phyloP scores from a whole-genome alignment of 1,284 basidiomycete species.

The Meripilus lineatus region DNA sequence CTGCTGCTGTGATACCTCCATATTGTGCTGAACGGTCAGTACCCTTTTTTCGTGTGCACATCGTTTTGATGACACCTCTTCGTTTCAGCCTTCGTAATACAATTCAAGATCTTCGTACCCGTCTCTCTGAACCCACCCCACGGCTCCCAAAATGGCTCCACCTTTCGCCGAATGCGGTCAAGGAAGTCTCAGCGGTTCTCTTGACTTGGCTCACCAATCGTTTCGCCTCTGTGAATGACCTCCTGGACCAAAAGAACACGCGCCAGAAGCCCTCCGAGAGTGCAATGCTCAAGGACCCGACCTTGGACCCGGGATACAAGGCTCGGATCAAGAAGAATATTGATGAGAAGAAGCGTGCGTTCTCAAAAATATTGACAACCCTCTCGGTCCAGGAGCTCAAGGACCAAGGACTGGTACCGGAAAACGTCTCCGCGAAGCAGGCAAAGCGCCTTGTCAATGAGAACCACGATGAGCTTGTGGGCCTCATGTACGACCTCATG shows the following conservation, averaged over 20 bases:
- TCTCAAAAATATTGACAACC: neutral
- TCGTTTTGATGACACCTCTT: neutral
- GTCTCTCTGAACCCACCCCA: constrained; percentile 11
- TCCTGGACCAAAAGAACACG: no score
- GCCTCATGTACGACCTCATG: neutral
- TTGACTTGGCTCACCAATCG: constrained; percentile 12
- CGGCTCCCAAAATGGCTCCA: constrained; percentile 23
- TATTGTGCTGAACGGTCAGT: constrained; percentile 14
- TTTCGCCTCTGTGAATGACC: no score
- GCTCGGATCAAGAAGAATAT: constrained; percentile 8
- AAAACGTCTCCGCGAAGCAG: neutral
- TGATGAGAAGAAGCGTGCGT: neutral
- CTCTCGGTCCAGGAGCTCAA: neutral
- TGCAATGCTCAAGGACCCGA: no score
- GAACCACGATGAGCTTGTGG: constrained; percentile 1
- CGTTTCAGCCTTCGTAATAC: neutral
- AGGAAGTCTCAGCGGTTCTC: constrained; percentile 16
- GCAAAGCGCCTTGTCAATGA: constrained; percentile 3
- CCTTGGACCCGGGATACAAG: no score
- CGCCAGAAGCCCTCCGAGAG: no score
- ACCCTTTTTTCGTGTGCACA: neutral
- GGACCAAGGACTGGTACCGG: neutral
- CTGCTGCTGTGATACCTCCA: constrained; percentile 10
- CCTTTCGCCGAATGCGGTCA: constrained; percentile 16
- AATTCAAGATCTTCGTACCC: constrained; percentile 6